A percentile compares a stretch with the other conserved stretches of the same genome.
Evolutionary conservation across 1,284 basidiomycete genomes (phyloP).

Genomic region (Cutaneotrichosporon cutaneum): DNA sequence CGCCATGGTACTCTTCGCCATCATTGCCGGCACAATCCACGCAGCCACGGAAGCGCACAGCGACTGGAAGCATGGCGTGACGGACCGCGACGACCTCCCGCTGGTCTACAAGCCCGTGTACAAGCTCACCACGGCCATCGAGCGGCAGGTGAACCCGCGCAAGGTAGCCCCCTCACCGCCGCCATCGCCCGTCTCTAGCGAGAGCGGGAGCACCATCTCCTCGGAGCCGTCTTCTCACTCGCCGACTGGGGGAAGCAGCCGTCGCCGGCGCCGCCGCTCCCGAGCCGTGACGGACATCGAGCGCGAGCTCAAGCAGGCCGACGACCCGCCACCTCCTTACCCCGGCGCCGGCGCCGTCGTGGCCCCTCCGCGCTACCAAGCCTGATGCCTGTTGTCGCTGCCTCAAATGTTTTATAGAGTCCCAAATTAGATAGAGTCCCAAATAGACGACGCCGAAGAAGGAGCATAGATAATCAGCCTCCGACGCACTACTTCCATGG

Average conservation of each 20-base stretch:
- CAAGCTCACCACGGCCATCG: slow-evolving; percentile 1
- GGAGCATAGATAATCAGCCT: no score
- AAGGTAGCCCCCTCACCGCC: not conserved
- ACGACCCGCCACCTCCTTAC: slow-evolving; percentile 1
- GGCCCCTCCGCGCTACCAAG: not conserved
- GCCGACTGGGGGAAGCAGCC: not conserved
- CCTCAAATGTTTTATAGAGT: no score
- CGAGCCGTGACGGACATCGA: not conserved
- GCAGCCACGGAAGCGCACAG: slow-evolving; percentile 6
- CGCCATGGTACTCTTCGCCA: not conserved
- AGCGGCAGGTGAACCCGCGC: slow-evolving; percentile 4
- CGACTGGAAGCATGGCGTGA: not conserved
- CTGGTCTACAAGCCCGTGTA: slow-evolving; percentile 7
- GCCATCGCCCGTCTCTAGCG: not conserved
- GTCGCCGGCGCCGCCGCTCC: not conserved
- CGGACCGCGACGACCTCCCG: not conserved
- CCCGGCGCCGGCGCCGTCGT: not conserved
- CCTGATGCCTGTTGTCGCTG: not conserved
- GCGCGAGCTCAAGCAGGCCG: not conserved
- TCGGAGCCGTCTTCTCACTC: not conserved
- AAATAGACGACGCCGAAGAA: no score
- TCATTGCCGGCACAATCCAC: not conserved
- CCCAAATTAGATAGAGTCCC: no score
- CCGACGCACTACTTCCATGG: not conserved
- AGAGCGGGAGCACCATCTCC: no score